phyloP scores from a whole-genome alignment of 169 alveolate species.

The Babesia ovata region DNA sequence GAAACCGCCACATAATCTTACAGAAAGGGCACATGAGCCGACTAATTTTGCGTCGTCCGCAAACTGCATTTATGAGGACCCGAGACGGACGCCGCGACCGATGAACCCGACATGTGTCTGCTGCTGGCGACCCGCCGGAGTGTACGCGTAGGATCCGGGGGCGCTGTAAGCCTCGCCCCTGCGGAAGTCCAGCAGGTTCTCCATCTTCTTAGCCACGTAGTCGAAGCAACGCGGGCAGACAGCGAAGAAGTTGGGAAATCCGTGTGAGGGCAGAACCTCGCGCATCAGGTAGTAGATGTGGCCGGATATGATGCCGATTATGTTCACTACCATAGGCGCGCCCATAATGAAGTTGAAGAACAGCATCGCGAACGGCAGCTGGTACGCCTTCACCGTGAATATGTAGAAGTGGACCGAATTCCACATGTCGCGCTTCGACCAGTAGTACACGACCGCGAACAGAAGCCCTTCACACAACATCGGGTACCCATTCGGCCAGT shows the following conservation, averaged over 20 bases:
- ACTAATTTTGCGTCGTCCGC: background rate
- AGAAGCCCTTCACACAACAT: slow-evolving; percentile 75
- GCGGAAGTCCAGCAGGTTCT: slow-evolving; percentile 33
- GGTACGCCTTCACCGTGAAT: slow-evolving; percentile 83
- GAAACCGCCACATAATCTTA: no score
- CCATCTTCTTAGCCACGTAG: slow-evolving; percentile 68
- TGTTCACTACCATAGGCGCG: slow-evolving; percentile 82
- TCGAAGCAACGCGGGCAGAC: slow-evolving; percentile 76
- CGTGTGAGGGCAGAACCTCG: slow-evolving; percentile 83
- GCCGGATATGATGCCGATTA: slow-evolving; percentile 86
- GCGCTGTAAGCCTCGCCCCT: background rate
- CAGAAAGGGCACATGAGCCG: background rate
- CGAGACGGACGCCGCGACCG: slow-evolving; percentile 82
- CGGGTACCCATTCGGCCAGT: slow-evolving; percentile 81
- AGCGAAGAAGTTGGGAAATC: slow-evolving; percentile 69
- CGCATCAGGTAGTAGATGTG: slow-evolving; percentile 80
- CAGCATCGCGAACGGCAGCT: slow-evolving; percentile 85
- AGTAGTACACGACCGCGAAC: slow-evolving; percentile 83
- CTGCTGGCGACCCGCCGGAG: slow-evolving; percentile 26
- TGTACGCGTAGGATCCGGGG: slow-evolving; percentile 20
- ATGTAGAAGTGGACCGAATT: slow-evolving; percentile 82
- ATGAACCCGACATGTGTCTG: slow-evolving; percentile 69
- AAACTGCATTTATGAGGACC: slow-evolving; percentile 52
- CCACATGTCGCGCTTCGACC: slow-evolving; percentile 86
- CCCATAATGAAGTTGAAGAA: slow-evolving; percentile 86